These are phyloP conservation scores for Starmera caribaea DNA, from an alignment of 805 yeast genomes.

Conservation along the genomic window DNA sequence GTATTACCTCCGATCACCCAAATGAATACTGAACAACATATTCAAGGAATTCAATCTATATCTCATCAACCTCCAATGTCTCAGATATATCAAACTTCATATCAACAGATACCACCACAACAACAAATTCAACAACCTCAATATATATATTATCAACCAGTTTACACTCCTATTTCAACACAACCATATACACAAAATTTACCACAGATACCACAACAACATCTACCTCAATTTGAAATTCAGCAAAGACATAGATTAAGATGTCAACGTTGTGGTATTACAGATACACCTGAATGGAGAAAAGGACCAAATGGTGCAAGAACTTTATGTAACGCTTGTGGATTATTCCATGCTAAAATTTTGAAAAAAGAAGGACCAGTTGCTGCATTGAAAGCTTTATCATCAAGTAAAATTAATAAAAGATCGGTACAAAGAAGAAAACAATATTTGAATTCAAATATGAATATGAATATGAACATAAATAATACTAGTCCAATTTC, in stretches of 20 bases:
- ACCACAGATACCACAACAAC: neutral
- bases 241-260: neutral
- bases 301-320: slow-evolving; percentile 72
- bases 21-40: neutral
- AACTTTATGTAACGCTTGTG: slow-evolving; percentile 79
- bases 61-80: neutral
- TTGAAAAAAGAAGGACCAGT: slow-evolving; percentile 32
- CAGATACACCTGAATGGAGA: slow-evolving; percentile 76
- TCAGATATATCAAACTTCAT: neutral
- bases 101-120: too few species aligned
- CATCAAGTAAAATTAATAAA: slow-evolving; percentile 4
- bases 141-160: neutral
- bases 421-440: slow-evolving; percentile 3
- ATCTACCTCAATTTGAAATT: neutral
- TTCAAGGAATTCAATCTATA: neutral
- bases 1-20: too few species aligned
- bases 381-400: slow-evolving; percentile 18
- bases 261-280: slow-evolving; percentile 43
- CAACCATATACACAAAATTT: too few species aligned
- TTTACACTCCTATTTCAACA: neutral
- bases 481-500: too few species aligned
- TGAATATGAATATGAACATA: too few species aligned
- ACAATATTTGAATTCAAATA: slow-evolving; percentile 12
- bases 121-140: neutral
- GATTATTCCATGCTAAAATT: slow-evolving; percentile 61